Evolutionary conservation across 371 early-diverging fungal genomes (phyloP), one percentile per base, ranked within the genome.

Genomic region (Apophysomyces sp.): DNA sequence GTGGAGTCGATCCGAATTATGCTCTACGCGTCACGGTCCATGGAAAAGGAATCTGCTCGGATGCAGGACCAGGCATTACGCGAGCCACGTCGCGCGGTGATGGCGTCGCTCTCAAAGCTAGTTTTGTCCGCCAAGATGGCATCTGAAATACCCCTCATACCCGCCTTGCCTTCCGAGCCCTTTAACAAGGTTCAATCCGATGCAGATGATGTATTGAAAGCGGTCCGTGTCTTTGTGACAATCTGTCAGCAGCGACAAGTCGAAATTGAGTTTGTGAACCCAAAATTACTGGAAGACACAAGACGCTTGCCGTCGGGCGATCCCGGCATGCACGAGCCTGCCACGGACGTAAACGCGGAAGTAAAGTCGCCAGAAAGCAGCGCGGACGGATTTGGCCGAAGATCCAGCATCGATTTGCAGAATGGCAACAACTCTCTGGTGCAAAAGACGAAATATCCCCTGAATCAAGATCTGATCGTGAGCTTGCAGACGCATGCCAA

Each of bases 1-100:
- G 90, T 95, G 7, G 84, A 89, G 32, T 84, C 93, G n/a, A 90
- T 95, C 60, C 88, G 93, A 21, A 82, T 88, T 24, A 90, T 97
- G 90, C 80, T 97, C 52, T 87, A 86, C 40, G 85, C 93, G 15
- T 89, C 92, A 3, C 88, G 90, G 4, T 85, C 90, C 4, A 79
- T 88, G n/a, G 88, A 88, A 28, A 84, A 85, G 52, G 92, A 92
- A 31, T 65, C 72, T 8, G 66, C 85, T 0, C 84, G 86, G 28
- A 82, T 90, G 67, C 83, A 86, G 60, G 82, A 84, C 40, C 84
- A 87, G 61, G 77, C 79, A 21, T 62, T 85, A 15, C 84, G 94
- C 58, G 84, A 88, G 62, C 78, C 84, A 30, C 86, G 93, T 75
- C 84, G 87, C 16, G 82, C 85, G 26, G 82, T 96, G 32, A 89